Evolutionary conservation across 306 rosid genomes (phyloP).

Genomic region (Calophaca sinica): DNA sequence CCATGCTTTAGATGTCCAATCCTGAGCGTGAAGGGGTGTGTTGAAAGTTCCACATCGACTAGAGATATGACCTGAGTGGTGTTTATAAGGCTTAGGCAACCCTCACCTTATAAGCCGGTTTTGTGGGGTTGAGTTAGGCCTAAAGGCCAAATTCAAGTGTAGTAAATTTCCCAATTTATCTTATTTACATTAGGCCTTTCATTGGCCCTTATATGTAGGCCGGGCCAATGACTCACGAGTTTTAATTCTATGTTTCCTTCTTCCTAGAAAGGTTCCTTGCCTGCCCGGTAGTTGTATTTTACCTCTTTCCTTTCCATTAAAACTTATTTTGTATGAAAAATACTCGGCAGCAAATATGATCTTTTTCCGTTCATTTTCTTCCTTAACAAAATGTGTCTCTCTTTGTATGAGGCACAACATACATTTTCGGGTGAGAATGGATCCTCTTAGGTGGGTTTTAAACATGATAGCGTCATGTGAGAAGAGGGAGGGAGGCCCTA

Average conservation of each 20-base stretch:
- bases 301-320: constrained; percentile 5
- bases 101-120: too few species aligned
- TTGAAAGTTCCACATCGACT: too few species aligned
- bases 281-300: neutral
- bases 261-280: constrained; percentile 4
- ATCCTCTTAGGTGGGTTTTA: neutral
- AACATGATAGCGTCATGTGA: too few species aligned
- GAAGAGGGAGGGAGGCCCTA: too few species aligned
- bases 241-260: neutral
- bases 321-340: neutral
- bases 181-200: constrained; percentile 17
- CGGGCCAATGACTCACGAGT: neutral
- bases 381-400: constrained; percentile 2
- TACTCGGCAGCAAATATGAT: neutral
- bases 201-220: neutral
- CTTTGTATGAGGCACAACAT: neutral
- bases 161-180: constrained; percentile 6
- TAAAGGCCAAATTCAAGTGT: too few species aligned
- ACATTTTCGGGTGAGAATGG: neutral
- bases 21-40: too few species aligned
- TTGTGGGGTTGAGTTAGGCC: too few species aligned
- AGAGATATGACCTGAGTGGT: too few species aligned
- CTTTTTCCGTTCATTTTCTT: neutral
- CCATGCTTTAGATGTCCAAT: too few species aligned
- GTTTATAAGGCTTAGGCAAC: too few species aligned